Base-by-base conservation (phyloP, 2,329 filamentous ascomycete genomes). In the Emericellopsis atlantica region DNA sequence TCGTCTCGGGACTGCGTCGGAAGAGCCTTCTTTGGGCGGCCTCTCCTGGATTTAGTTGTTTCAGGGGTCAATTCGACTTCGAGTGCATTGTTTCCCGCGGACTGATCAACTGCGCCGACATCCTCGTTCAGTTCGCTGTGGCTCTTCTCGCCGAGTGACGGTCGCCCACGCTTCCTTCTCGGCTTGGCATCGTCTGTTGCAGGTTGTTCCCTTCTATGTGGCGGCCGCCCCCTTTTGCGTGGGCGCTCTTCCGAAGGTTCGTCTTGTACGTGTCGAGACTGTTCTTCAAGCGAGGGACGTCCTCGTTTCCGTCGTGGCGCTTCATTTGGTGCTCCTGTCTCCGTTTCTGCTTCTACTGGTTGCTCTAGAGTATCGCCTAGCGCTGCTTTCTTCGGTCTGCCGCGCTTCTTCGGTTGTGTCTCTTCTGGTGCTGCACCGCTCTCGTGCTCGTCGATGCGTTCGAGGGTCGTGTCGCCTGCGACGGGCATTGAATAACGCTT, bases 401-500 rank as follows among this genome's bases (percentile, higher is more conserved):
- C 44, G 24, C 46, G 46, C 32, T 46, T 46, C 37, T 36, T 40
- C 2, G 46, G 44, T n/a, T 45, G 54, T 18, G 45, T 32, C 7
- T 44, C 44, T 24, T 57, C 53, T 16, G 54, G 26, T 29, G 26
- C 53, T 15, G 43, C 48, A 21, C 54, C 48, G 44, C 48, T 47
- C 39, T 50, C 49, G 42, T 51, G 45, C 38, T 49, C 48, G 15
- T 49, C 51, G 32, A 47, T 45, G 23, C 41, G 40, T 21, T 31
- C 21, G 12, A 14, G 32, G 32, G 32, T 23, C 32, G 33, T 33
- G 40, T 34, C 35, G 11, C n/a, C 49, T 37, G 44, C 60, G 42
- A 60, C 59, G 62, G 63, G 63, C 63, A 61, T 62, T 26, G 60
- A 50, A 11, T 59, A 62, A 52, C 65, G 65, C 51, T 66, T 68